Evolutionary conservation across 2,329 filamentous ascomycete species (phyloP), one percentile per base, ranked within the genome.

Genomic region (Aspergillus luchuensis): DNA sequence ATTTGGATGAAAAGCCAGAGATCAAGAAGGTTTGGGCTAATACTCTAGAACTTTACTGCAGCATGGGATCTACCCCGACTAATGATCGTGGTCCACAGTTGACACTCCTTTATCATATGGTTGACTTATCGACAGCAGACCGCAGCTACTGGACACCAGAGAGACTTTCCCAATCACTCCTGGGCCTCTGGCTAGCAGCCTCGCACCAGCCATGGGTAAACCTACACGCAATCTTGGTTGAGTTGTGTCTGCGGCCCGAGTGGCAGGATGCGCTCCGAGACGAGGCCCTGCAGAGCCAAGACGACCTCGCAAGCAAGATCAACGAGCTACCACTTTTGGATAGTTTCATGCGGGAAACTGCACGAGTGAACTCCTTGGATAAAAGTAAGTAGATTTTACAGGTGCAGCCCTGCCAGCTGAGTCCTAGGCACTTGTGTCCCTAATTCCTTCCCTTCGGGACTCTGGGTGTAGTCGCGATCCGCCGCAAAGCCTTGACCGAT

Each of bases 171-270:
- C 47, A 30, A 17, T 25, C 47, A 25, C 7, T 50, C 1, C 4
- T 50, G n/a, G 47, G 47, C 47, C 47, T 50, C 11, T 17, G 15
- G 23, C 25, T 50, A 10, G 47, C 47, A n/a, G 47, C 47, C 28
- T 50, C 47, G 23, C 47, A 50, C 47, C 47, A 50, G n/a, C 47
- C 47, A 21, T 50, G 47, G 47, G 47, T 50, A 8, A 50, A 50
- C 2, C 25, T 50, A 10, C 15, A 50, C n/a, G 33, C 11, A 36
- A 36, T 36, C 13, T 11, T 36, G 11, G 11, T 36, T 5, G 33
- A 36, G 11, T 6, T 41, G 6, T 41, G n/a, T n/a, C n/a, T 41
- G n/a, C 38, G n/a, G 38, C n/a, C 38, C 8, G n/a, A 41, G 7
- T 41, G 38, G 38, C 38, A 41, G 38, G 15, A 17, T 41, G 4